Evolutionary conservation across 2,329 filamentous ascomycete species (phyloP).

Genomic region (Sarocladium kiliense): DNA sequence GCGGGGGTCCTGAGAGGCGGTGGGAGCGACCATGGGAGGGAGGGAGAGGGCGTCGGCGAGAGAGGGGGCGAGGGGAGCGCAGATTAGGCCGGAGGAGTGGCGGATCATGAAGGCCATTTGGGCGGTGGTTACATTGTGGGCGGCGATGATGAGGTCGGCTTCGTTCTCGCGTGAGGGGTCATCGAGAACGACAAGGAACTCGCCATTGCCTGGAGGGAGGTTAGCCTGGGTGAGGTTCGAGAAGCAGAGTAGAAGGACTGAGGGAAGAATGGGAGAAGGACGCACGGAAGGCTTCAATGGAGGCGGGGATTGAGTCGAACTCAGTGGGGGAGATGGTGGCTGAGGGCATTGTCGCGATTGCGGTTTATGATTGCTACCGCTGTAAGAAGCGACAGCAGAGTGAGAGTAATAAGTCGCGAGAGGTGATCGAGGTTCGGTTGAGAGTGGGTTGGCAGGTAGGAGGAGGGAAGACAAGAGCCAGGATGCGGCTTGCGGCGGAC

Average conservation of each 20-base stretch:
- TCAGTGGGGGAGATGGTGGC: slow-evolving; percentile 43
- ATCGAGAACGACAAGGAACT: slow-evolving; percentile 96
- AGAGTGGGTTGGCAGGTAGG: background rate
- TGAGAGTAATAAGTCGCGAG: too few relatives aligned
- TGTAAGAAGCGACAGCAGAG: too few relatives aligned
- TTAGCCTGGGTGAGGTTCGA: background rate
- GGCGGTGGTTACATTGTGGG: slow-evolving; percentile 72
- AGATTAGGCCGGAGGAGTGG: slow-evolving; percentile 85
- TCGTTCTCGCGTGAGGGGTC: slow-evolving; percentile 92
- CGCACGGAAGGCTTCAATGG: slow-evolving; percentile 60
- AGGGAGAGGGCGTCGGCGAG: slow-evolving; percentile 69
- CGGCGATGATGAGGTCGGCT: slow-evolving; percentile 95
- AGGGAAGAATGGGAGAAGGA: slow-evolving; percentile 13
- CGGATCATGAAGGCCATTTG: slow-evolving; percentile 97
- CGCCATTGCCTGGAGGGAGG: slow-evolving; percentile 56
- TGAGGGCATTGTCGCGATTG: slow-evolving; percentile 39
- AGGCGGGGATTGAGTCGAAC: slow-evolving; percentile 62
- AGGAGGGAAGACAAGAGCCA: slow-evolving; percentile 1
- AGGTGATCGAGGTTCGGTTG: background rate
- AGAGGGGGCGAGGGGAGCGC: slow-evolving; percentile 70
- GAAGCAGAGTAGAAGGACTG: background rate
- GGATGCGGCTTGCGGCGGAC: slow-evolving; percentile 1
- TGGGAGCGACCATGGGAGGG: slow-evolving; percentile 73
- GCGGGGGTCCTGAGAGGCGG: slow-evolving; percentile 69
- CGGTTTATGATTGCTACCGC: background rate